Evolutionary conservation across 2,329 filamentous ascomycete species (phyloP).

Genomic region (Capronia coronata): DNA sequence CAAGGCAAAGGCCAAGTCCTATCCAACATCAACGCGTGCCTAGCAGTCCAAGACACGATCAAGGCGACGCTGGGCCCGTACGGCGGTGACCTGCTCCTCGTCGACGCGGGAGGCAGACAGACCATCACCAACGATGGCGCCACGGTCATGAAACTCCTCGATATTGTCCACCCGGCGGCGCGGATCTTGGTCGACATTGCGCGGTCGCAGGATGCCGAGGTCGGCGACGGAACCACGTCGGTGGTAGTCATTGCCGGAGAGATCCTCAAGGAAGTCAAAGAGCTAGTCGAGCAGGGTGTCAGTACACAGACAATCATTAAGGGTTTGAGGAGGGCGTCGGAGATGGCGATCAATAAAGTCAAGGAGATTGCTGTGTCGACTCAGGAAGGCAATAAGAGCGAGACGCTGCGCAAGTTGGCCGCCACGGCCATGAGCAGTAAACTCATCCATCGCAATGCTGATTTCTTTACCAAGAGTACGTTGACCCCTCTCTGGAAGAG

Average conservation of each 20-base stretch:
- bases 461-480: constrained; percentile 95
- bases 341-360: constrained; percentile 95
- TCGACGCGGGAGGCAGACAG: constrained; percentile 89
- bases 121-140: constrained; percentile 99
- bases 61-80: constrained; percentile 94
- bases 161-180: constrained; percentile 96
- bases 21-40: constrained; percentile 97
- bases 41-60: constrained; percentile 91
- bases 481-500: too few relatives aligned
- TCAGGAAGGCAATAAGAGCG: constrained; percentile 72
- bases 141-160: constrained; percentile 99
- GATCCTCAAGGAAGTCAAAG: constrained; percentile 93
- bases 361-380: constrained; percentile 93
- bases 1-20: constrained; percentile 95
- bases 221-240: constrained; percentile 94
- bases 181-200: constrained; percentile 97
- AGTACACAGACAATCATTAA: constrained; percentile 98
- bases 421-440: constrained; percentile 99
- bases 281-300: constrained; percentile 92
- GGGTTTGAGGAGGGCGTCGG: constrained; percentile 77
- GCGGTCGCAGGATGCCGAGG: constrained; percentile 96
- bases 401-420: constrained; percentile 83
- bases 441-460: constrained; percentile 93
- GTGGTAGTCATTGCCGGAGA: constrained; percentile 97
- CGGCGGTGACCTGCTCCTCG: constrained; percentile 90